Evolutionary conservation across 2,329 filamentous ascomycete genomes (phyloP), one percentile per base, ranked within the genome.

Genomic region (Aspergillus jensenii): DNA sequence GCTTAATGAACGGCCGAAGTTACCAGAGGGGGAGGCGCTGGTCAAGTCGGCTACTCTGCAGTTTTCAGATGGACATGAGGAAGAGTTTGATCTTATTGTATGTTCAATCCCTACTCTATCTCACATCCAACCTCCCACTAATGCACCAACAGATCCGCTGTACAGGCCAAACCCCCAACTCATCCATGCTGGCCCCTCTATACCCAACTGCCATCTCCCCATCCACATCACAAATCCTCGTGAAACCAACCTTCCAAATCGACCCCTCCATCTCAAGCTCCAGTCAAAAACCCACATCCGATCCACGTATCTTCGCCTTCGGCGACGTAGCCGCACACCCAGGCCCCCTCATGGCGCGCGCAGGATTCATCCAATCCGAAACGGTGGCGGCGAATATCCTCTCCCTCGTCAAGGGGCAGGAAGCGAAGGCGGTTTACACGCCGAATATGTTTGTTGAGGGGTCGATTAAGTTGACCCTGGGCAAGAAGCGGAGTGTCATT

Each of bases 241-340:
- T 88, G 23, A 79, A 80, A 49, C 76, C 80, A 0, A 86, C 82
- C 0, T 74, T 89, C 33, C 86, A 88, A 60, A 74, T 89, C 14
- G 66, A 71, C 7, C 81, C 8, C 75, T 79, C 2, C 80, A n/a
- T 25, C 15, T 31, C 27, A 31, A 9, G 0, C 8, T 31, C 27
- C 0, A 11, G 27, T 31, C 7, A 31, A 8, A 11, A 19, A n/a
- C 17, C 17, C 7, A 33, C n/a, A 2, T 31, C 48, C 1, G 9
- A 15, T 4, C 11, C 41, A 1, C 40, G 85, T 59, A 76, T 89
- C 2, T 89, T 86, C 63, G 83, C 82, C 1, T 81, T 84, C n/a
- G 87, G 87, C 17, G 87, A 89, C 61, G 83, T 90, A 4, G 81
- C 84, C 4, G 82, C 83, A 25, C 80, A 79, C 1, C 76, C 78